phyloP scores from a whole-genome alignment of 768 basidiomycete genomes.

The Boletus subparvulus region DNA sequence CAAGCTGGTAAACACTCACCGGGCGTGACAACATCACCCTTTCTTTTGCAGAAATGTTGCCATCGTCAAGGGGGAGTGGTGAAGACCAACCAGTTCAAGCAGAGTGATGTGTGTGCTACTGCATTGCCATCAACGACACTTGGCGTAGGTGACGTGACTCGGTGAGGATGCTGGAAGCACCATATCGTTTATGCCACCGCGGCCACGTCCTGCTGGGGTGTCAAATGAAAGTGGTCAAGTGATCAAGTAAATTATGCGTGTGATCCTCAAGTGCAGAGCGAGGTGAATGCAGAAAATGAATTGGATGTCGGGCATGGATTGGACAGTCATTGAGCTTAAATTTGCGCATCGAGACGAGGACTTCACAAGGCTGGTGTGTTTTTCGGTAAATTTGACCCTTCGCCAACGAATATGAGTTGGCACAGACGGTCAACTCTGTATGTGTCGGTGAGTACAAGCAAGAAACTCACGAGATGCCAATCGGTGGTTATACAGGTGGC shows the following conservation, averaged over 20 bases:
- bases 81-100: neutral
- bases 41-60: neutral
- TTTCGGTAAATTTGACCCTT: neutral
- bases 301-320: neutral
- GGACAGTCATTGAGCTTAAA: neutral
- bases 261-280: neutral
- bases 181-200: neutral
- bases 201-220: neutral
- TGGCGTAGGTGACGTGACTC: neutral
- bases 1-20: neutral
- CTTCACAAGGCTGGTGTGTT: neutral
- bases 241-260: neutral
- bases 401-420: neutral
- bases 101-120: neutral
- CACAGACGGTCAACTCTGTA: neutral
- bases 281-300: neutral
- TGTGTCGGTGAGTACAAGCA: neutral
- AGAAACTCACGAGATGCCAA: neutral
- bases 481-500: neutral
- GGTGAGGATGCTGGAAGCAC: neutral
- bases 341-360: neutral
- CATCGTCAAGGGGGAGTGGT: neutral
- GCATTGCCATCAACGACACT: constrained; percentile 4
- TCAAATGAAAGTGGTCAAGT: neutral
- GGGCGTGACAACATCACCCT: neutral